Evolutionary conservation across 306 rosid genomes (phyloP).

Genomic region (Castanea sativa): DNA sequence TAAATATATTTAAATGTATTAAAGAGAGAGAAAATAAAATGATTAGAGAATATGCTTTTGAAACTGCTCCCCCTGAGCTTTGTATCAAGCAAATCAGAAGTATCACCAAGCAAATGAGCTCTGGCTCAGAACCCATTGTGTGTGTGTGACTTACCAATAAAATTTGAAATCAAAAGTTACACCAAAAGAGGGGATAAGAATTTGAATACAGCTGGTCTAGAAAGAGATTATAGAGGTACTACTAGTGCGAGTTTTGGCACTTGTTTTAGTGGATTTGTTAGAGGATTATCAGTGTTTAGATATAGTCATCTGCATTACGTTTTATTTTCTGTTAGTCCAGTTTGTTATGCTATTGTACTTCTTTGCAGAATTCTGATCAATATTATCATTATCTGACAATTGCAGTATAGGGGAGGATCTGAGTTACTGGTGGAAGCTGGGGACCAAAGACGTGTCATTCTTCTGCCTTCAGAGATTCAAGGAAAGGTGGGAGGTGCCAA

Average conservation of each 20-base stretch:
- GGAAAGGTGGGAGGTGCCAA: constrained; percentile 97
- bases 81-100: neutral
- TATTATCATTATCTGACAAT: neutral
- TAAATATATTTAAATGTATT: neutral
- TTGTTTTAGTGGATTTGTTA: constrained; percentile 1
- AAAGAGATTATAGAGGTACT: neutral
- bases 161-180: neutral
- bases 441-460: constrained; percentile 89
- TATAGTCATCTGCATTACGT: neutral
- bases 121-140: too few relatives aligned
- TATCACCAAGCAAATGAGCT: neutral
- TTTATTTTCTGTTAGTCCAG: neutral
- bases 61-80: neutral
- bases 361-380: neutral
- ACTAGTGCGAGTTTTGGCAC: neutral
- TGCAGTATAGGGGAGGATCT: constrained; percentile 93
- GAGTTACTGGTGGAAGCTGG: constrained; percentile 98
- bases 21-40: neutral
- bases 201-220: neutral
- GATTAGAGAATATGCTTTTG: neutral
- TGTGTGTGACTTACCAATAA: too few relatives aligned
- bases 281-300: neutral
- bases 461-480: constrained; percentile 70
- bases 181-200: neutral
- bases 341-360: neutral